These are phyloP conservation scores for Wickerhamia fluorescens DNA, from an alignment of 805 yeast species.

Conservation along the genomic window DNA sequence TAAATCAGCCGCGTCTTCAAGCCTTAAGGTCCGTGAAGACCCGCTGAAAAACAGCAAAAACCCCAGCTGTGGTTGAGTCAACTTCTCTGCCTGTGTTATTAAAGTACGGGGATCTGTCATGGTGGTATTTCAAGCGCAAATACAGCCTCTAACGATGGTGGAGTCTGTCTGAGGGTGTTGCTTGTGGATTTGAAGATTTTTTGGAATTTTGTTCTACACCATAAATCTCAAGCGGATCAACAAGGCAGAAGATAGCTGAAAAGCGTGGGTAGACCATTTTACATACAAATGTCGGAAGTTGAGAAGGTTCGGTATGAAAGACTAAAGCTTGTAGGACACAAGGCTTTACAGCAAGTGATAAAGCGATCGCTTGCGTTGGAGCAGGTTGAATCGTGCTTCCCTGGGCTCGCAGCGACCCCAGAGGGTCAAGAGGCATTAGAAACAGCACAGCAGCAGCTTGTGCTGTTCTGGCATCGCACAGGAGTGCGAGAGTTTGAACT, in stretches of 20 bases:
- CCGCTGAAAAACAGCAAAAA: constrained; percentile 61
- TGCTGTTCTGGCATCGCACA: constrained; percentile 44
- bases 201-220: too few relatives aligned
- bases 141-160: not conserved
- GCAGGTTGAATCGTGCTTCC: constrained; percentile 48
- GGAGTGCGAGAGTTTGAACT: constrained; percentile 47
- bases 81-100: constrained; percentile 37
- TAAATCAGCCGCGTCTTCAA: constrained; percentile 89
- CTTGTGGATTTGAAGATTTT: not conserved
- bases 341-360: constrained; percentile 50
- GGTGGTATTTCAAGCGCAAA: not conserved
- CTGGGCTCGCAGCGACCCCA: constrained; percentile 39
- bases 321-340: constrained; percentile 41
- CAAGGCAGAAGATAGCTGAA: too few relatives aligned
- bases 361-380: constrained; percentile 43
- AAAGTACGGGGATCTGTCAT: constrained; percentile 42
- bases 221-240: too few relatives aligned
- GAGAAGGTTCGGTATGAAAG: constrained; percentile 41
- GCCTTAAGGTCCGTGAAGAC: constrained; percentile 51
- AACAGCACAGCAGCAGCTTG: constrained; percentile 46
- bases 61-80: constrained; percentile 57
- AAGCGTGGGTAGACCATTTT: too few relatives aligned
- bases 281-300: too few relatives aligned
- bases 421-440: constrained; percentile 39
- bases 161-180: not conserved